Base-by-base conservation (phyloP, 1,284 basidiomycete species). In the Ustilago curta region DNA sequence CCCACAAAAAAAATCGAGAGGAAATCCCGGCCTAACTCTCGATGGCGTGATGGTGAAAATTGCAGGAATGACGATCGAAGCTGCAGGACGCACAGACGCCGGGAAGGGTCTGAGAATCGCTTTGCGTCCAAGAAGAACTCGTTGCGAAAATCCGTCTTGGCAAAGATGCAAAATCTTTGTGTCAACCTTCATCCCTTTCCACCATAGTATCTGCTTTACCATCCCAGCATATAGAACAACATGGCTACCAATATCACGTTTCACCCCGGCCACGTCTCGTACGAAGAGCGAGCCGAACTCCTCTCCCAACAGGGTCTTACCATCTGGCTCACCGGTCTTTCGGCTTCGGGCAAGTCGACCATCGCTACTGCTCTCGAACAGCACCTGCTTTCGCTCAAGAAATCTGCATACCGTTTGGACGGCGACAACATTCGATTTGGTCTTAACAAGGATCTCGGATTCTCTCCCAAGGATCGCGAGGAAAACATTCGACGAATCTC, bases 401-500 rank as follows among this genome's bases (percentile, higher is more conserved):
- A 92, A 81, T 94, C 93, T 80, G 88, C 91, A 44, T 99, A 97
- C 87, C 91, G 96, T 44, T 88, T 99, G 25, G 96, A 99, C 83
- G 96, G 96, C 4, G 96, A 99, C 87, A 99, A 99, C 86, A 89
- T 99, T 70, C 91, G 96, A 62, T 96, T 97, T 82, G 97, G 97
- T 9, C 88, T 99, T 51, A 99, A 99, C 89, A 98, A 94, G 87
- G 96, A 99, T 84, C 91, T 99, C 52, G 95, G 96, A 1, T 99
- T 99, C 84, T 93, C 95, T 80, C 95, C 95, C 83, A 91, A 91
- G 83, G 95, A 95, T 54, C 90, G 96, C 60, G 93, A 94, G 76
- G 96, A 99, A 87, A 99, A 99, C 86, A 98, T 99, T 83, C 91
- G 96, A 59, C 89, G 96, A 59, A 97, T 99, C 74, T 94, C 95